Evolutionary conservation across 129 eudicot species (phyloP).

Genomic region (Pittosporum tobira): DNA sequence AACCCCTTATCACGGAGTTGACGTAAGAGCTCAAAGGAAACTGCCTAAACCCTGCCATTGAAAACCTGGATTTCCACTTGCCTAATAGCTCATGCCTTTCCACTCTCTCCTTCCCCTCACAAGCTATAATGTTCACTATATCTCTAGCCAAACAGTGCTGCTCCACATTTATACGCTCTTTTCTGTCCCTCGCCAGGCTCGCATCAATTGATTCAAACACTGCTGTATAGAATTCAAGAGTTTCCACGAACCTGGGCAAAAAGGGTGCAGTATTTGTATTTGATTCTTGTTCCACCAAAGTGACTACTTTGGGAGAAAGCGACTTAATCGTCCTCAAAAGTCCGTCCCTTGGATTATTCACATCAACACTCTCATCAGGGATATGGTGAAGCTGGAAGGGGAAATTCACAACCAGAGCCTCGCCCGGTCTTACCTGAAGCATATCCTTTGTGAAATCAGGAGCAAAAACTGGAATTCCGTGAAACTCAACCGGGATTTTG

Average conservation of each 20-base stretch:
- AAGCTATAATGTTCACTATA: constrained; percentile 78
- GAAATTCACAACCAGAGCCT: constrained; percentile 81
- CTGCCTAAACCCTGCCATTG: constrained; percentile 83
- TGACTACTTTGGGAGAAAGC: constrained; percentile 64
- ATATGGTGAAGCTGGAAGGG: constrained; percentile 90
- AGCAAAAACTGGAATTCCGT: constrained; percentile 59
- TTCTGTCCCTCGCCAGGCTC: constrained; percentile 51
- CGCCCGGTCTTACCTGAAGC: constrained; percentile 70
- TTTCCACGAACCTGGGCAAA: constrained; percentile 61
- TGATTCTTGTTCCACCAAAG: constrained; percentile 90
- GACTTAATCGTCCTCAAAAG: constrained; percentile 75
- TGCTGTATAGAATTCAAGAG: constrained; percentile 66
- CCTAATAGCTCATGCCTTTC: constrained; percentile 84
- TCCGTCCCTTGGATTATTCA: constrained; percentile 80
- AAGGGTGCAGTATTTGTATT: constrained; percentile 88
- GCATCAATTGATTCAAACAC: constrained; percentile 85
- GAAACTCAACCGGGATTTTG: constrained; percentile 69
- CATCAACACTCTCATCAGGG: constrained; percentile 87
- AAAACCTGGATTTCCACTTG: constrained; percentile 79
- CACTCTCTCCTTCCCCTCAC: constrained; percentile 83
- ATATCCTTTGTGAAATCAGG: constrained; percentile 53
- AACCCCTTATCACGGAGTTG: constrained; percentile 66
- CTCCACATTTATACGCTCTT: constrained; percentile 75
- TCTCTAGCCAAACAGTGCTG: constrained; percentile 90
- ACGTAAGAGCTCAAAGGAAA: constrained; percentile 77